These are phyloP conservation scores for Madurella fahalii DNA, from an alignment of 2,329 filamentous ascomycete genomes.

Conservation along the genomic window DNA sequence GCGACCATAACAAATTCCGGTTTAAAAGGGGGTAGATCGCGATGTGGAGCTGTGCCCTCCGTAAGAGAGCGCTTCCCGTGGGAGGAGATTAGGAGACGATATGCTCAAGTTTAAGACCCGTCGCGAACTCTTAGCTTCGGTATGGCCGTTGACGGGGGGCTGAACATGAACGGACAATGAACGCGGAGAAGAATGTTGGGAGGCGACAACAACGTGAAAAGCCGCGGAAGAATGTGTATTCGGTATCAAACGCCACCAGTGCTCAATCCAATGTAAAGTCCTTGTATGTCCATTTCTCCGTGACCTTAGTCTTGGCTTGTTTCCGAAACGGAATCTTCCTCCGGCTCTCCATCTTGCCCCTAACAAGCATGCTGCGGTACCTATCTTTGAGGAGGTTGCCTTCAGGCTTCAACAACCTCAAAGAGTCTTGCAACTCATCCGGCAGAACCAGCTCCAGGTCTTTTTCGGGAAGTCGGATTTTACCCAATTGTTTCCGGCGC, in stretches of 20 bases:
- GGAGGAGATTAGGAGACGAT: too few species aligned
- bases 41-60: too few species aligned
- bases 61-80: too few species aligned
- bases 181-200: not conserved
- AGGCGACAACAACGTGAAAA: not conserved
- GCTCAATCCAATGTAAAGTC: slow-evolving; percentile 63
- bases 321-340: slow-evolving; percentile 75
- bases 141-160: too few species aligned
- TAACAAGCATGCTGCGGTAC: slow-evolving; percentile 81
- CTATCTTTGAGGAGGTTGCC: slow-evolving; percentile 92
- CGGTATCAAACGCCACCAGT: not conserved
- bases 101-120: too few species aligned
- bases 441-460: slow-evolving; percentile 76
- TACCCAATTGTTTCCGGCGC: slow-evolving; percentile 69
- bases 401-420: slow-evolving; percentile 83
- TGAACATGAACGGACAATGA: too few species aligned
- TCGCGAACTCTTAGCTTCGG: not conserved
- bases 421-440: slow-evolving; percentile 76
- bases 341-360: slow-evolving; percentile 83
- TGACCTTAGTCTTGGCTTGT: slow-evolving; percentile 74
- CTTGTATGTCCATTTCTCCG: slow-evolving; percentile 98
- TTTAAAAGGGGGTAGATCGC: too few species aligned
- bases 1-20: too few species aligned
- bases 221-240: not conserved
- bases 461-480: slow-evolving; percentile 69